Conservation (phyloP, 169 alveolate genomes). For the Cryptosporidium muris region DNA sequence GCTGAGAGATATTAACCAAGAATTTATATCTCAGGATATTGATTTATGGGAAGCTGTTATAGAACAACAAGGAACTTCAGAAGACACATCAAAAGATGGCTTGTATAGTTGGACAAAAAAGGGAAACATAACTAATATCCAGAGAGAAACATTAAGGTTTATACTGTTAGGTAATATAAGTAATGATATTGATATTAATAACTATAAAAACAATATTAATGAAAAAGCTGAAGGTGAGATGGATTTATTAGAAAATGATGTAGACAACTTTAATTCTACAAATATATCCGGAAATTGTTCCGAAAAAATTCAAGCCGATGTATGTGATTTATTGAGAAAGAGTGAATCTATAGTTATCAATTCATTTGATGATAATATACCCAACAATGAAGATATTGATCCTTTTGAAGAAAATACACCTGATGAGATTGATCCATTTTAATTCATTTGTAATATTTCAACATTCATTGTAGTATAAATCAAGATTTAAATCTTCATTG, state of each 20-base stretch:
- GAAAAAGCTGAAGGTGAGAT: neutral
- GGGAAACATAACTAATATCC: conserved; percentile 20
- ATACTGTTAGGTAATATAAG: conserved; percentile 11
- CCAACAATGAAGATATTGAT: conserved; percentile 11
- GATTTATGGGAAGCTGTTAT: conserved; percentile 49
- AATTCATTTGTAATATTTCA: neutral
- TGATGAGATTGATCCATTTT: conserved; percentile 14
- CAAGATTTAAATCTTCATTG: neutral
- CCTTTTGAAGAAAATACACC: conserved; percentile 38
- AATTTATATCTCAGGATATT: conserved; percentile 32
- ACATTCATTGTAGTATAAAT: neutral
- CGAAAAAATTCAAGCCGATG: neutral
- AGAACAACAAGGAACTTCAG: conserved; percentile 35
- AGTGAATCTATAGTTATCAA: neutral
- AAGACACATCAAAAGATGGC: neutral
- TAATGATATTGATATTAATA: neutral
- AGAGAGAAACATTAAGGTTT: conserved; percentile 37
- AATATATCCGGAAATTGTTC: neutral
- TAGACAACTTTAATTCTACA: neutral
- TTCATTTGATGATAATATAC: neutral
- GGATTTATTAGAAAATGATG: neutral
- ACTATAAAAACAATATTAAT: neutral
- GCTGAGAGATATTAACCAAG: conserved; percentile 51
- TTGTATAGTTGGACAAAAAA: conserved; percentile 11
- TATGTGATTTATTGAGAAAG: too few species aligned